Evolutionary conservation across 768 basidiomycete genomes (phyloP), one percentile per base, ranked within the genome.

Genomic region (Hygrocybe punicea): DNA sequence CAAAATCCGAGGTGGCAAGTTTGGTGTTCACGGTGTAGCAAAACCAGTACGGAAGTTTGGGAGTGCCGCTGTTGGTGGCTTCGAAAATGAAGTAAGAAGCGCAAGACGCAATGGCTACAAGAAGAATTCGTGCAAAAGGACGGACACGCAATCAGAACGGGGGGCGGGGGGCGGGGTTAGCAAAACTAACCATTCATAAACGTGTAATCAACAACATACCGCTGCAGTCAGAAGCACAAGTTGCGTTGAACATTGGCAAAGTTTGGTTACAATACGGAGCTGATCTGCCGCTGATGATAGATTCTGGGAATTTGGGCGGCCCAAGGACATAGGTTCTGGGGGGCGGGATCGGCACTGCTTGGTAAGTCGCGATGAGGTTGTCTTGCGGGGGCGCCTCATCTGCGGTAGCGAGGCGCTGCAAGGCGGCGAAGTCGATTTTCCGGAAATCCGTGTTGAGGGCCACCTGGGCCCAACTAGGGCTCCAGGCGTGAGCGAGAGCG

Each of bases 61-160:
- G 51, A 19, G 25, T 33, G 34, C 51, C 51, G 17, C 19, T 23
- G 23, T 52, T 52, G 51, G 51, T 52, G 19, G 14, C 51, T 36
- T 52, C 51, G 23, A 52, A 52, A 37, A 52, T 4, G 34, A 40
- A 52, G 35, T 52, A 52, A 19, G 51, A 52, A 17, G n/a, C 25
- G 62, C 16, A 24, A 48, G 40, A 24, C 25, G 2, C 14, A 52
- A 35, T n/a, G 56, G 34, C 14, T 29, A 33, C 51, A 6, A 35
- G 8, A 19, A 57, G 14, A 14, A 49, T 23, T 23, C 16, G 29
- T 49, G 47, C 3, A 23, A 49, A 49, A 23, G 47, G 13, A 33
- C n/a, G n/a, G n/a, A n/a, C n/a, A n/a, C n/a, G n/a, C n/a, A n/a
- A n/a, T n/a, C n/a, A n/a, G n/a, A n/a, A n/a, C n/a, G n/a, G n/a